Evolutionary conservation across 176 grass and related monocot genomes (phyloP), one percentile per base, ranked within the genome.

Genomic region (Rhynchospora pubera): DNA sequence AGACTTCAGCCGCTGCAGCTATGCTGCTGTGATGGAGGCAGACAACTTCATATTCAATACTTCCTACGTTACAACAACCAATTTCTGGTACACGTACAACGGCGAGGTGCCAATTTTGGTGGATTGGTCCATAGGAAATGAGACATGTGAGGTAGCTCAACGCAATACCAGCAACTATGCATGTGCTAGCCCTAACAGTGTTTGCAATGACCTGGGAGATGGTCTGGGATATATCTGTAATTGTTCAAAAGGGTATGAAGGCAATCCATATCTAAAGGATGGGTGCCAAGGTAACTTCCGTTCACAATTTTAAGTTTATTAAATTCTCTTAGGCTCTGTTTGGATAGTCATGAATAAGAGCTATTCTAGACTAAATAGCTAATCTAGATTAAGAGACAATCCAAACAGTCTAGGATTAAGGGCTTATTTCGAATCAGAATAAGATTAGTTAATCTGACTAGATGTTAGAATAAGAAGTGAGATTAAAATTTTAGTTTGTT

Each of bases 201-300:
- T 4, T 1, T 88, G 86, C 3, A 0, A 55, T 0, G 2, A 88
- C 48, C 64, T 74, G 0, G 3, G 0, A 28, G 84, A 80, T 63
- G 86, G 82, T 7, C 52, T 22, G 8, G 82, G 82, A 9, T 84
- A 88, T 57, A 23, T 84, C 7, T 88, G 82, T 24, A 88, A 74
- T 4, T 88, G 79, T 6, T 1, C 11, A 1, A 2, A 53, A 10
- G 59, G 79, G 5, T 81, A 81, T 9, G 43, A 85, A 0, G 94
- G 94, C 79, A 97, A 97, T 48, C 94, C 94, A 1, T 97, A 91
- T 46, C 89, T 97, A 48, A 23, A 51, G 32, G 0, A 79, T 45
- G 91, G 94, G 24, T 97, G 91, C 79, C 56, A 81, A 59, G 91
- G 93, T 93, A 22, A 1, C 58, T 14, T 24, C n/a, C n/a, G n/a